Base-by-base conservation (phyloP, 2,329 filamentous ascomycete species). In the Fusarium stilboides region DNA sequence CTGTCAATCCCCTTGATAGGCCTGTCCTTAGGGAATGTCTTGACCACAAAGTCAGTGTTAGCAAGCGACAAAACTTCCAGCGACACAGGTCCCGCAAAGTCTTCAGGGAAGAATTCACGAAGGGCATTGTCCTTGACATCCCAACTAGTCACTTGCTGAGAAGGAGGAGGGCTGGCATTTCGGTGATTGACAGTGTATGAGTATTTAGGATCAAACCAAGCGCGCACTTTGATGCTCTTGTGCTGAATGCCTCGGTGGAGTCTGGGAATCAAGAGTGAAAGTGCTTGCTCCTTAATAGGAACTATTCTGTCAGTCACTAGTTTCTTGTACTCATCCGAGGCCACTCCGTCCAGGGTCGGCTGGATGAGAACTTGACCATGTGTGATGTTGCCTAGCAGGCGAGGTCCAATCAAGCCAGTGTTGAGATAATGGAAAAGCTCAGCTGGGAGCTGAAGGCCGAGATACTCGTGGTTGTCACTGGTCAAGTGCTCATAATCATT, bases 351-450 rank as follows among this genome's bases (percentile, higher is more conserved):
- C 55, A 97, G 84, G 6, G 95, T 96, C n/a, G 95, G 91, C 52
- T 89, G 86, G 52, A 98, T 87, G 31, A 92, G 81, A 59, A 97
- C 88, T 77, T 95, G 90, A 68, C 91, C 89, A 55, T 93, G 91
- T 6, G 93, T 92, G 72, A 97, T 89, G 87, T 91, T 95, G 77
- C 92, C 93, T 14, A 97, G 86, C 37, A 97, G 85, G 47, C 93
- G 89, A 24, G 94, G 86, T 28, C 93, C 89, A 69, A 98, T 89
- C 43, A 98, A 83, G 34, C 94, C 96, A 52, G 88, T 90, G 61
- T 94, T 94, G 50, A 98, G 85, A 78, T 98, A 98, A 79, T 94
- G 92, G 77, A 95, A 94, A 19, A 98, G 85, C 80, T 99, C 96
- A 40, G 94, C 90, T 1, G 96, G 94, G 7, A 99, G 85, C 62